Conservation (phyloP, 139 green algal species). For the Bryopsis sp. region DNA sequence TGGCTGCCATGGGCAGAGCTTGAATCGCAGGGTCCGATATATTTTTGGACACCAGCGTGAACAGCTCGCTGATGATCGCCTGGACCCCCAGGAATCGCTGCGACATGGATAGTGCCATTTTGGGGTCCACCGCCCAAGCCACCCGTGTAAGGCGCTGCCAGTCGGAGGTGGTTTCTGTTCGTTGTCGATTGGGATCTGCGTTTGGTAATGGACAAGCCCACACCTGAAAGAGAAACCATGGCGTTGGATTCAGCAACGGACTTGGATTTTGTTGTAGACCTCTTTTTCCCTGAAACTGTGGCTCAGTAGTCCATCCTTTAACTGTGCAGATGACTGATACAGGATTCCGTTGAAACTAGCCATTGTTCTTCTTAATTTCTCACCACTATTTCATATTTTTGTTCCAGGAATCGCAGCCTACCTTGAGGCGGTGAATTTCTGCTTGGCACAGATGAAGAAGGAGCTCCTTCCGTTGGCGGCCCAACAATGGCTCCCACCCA, state of each 20-base stretch:
- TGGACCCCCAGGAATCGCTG: slow-evolving; percentile 3
- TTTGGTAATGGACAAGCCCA: slow-evolving; percentile 19
- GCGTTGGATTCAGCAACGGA: no score
- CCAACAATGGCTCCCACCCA: background rate
- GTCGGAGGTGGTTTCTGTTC: background rate
- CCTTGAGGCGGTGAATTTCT: slow-evolving; percentile 50
- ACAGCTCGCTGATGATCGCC: slow-evolving; percentile 3
- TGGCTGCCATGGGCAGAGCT: slow-evolving; percentile 37
- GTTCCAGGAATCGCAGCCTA: no score
- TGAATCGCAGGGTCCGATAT: slow-evolving; percentile 43
- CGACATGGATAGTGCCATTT: slow-evolving; percentile 39
- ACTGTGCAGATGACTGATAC: no score
- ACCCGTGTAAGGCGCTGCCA: slow-evolving; percentile 32
- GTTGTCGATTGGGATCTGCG: background rate
- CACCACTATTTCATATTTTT: no score
- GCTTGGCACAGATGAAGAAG: slow-evolving; percentile 22
- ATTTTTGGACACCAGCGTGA: slow-evolving; percentile 3
- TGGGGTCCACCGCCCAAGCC: slow-evolving; percentile 53
- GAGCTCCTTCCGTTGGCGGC: slow-evolving; percentile 16
- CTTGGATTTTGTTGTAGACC: no score
- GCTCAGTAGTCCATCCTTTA: no score
- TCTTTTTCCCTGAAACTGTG: no score
- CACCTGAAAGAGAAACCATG: no score
- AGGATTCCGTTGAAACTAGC: no score
- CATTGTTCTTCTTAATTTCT: no score